Conservation (phyloP, 352 stramenopile genomes). For the Phytophthora syringae region DNA sequence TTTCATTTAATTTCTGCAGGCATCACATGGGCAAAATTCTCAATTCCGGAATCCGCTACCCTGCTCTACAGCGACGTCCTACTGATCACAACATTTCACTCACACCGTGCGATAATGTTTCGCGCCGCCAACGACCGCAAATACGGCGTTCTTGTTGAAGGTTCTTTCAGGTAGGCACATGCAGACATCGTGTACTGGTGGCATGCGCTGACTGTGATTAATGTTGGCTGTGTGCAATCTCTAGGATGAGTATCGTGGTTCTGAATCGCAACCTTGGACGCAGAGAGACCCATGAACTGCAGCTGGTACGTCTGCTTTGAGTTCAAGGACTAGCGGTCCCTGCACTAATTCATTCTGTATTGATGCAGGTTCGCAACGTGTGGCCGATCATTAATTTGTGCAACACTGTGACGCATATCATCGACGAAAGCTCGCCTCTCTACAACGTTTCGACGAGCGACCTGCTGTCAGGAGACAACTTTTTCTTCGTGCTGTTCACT, state of each 20-base stretch:
- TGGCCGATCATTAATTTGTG: constrained; percentile 70
- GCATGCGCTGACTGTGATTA: neutral
- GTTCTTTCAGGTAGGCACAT: constrained; percentile 53
- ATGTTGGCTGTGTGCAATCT: neutral
- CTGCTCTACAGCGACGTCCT: constrained; percentile 61
- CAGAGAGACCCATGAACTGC: constrained; percentile 60
- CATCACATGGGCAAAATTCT: constrained; percentile 71
- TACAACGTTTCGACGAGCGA: constrained; percentile 51
- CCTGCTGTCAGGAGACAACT: constrained; percentile 53
- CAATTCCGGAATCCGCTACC: constrained; percentile 56
- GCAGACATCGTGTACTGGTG: neutral
- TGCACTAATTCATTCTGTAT: neutral
- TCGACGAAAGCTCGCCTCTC: constrained; percentile 60
- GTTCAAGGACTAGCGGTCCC: neutral
- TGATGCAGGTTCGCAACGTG: constrained; percentile 52
- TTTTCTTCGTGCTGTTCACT: constrained; percentile 66
- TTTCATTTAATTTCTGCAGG: constrained; percentile 28
- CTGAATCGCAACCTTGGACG: constrained; percentile 51
- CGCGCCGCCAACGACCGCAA: constrained; percentile 63
- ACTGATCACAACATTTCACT: constrained; percentile 57
- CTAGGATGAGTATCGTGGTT: constrained; percentile 59
- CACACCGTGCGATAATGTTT: constrained; percentile 61
- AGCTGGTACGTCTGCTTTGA: constrained; percentile 29
- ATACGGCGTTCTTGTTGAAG: constrained; percentile 59
- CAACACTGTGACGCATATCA: constrained; percentile 61